Conservation (phyloP, 164 flowering plant genomes). For the Berberis vulgaris region DNA sequence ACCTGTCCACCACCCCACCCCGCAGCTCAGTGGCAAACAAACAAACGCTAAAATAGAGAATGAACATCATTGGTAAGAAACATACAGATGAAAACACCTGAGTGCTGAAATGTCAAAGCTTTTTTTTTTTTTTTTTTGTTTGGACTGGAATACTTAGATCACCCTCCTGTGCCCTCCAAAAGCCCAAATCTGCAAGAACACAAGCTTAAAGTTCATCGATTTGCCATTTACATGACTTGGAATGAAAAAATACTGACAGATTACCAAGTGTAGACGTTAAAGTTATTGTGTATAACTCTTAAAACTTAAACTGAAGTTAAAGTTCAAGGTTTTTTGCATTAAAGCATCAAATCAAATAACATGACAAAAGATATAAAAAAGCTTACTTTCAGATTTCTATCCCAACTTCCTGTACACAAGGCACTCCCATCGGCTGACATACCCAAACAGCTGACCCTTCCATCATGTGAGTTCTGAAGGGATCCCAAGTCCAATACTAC, state of each 20-base stretch:
- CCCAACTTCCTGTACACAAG: conserved; percentile 95
- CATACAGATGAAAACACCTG: neutral
- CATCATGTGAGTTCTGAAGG: conserved; percentile 74
- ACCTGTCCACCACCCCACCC: no score
- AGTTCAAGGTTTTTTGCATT: neutral
- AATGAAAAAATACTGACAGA: no score
- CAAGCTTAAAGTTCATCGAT: neutral
- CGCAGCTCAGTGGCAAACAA: neutral
- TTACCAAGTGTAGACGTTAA: no score
- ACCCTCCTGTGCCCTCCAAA: conserved; percentile 80
- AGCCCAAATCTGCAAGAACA: conserved; percentile 81
- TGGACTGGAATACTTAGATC: conserved; percentile 3
- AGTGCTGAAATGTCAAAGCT: neutral
- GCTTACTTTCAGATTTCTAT: conserved; percentile 77
- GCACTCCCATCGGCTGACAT: conserved; percentile 98
- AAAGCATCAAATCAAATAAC: neutral
- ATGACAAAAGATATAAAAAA: neutral
- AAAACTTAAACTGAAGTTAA: neutral
- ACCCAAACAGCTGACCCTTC: conserved; percentile 77
- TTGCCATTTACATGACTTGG: no score
- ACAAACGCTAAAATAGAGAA: neutral
- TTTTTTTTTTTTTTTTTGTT: neutral
- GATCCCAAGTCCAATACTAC: conserved; percentile 79
- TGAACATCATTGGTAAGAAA: neutral
- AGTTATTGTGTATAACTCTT: no score